A percentile compares a stretch with the other conserved stretches of the same genome.
Evolutionary conservation across 2,329 filamentous ascomycete species (phyloP).

Genomic region (Arthrobotrys sphaeroides): DNA sequence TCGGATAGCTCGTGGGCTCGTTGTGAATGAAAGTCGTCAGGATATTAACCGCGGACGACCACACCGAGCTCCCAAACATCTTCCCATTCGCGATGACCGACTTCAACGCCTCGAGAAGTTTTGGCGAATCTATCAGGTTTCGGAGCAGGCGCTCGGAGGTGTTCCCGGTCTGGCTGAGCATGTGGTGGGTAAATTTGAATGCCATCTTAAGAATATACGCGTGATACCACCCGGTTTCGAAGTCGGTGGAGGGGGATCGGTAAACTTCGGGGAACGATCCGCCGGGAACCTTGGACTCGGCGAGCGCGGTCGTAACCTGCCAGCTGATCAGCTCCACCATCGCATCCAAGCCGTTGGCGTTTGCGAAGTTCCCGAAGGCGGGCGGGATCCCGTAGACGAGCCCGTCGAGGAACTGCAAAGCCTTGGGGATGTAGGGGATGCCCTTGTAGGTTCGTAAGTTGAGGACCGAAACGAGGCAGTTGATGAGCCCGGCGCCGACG

Average conservation of each 20-base stretch:
- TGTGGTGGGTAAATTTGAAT: slow-evolving; percentile 94
- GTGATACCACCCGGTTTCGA: slow-evolving; percentile 71
- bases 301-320: slow-evolving; percentile 75
- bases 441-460: slow-evolving; percentile 82
- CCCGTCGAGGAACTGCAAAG: slow-evolving; percentile 86
- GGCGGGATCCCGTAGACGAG: slow-evolving; percentile 86
- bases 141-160: slow-evolving; percentile 89
- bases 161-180: slow-evolving; percentile 83
- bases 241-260: slow-evolving; percentile 86
- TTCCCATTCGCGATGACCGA: slow-evolving; percentile 81
- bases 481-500: slow-evolving; percentile 87
- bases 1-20: slow-evolving; percentile 94
- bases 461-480: slow-evolving; percentile 87
- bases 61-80: slow-evolving; percentile 89
- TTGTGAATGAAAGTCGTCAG: slow-evolving; percentile 98
- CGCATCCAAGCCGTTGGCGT: slow-evolving; percentile 84
- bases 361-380: slow-evolving; percentile 83
- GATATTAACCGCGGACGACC: slow-evolving; percentile 92
- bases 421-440: slow-evolving; percentile 81
- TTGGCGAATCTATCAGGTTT: slow-evolving; percentile 92
- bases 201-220: slow-evolving; percentile 75
- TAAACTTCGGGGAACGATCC: slow-evolving; percentile 76
- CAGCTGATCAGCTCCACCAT: slow-evolving; percentile 86
- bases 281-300: slow-evolving; percentile 72
- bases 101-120: slow-evolving; percentile 79